Evolutionary conservation across 2,329 filamentous ascomycete species (phyloP).

Genomic region (Zymoseptoria tritici): DNA sequence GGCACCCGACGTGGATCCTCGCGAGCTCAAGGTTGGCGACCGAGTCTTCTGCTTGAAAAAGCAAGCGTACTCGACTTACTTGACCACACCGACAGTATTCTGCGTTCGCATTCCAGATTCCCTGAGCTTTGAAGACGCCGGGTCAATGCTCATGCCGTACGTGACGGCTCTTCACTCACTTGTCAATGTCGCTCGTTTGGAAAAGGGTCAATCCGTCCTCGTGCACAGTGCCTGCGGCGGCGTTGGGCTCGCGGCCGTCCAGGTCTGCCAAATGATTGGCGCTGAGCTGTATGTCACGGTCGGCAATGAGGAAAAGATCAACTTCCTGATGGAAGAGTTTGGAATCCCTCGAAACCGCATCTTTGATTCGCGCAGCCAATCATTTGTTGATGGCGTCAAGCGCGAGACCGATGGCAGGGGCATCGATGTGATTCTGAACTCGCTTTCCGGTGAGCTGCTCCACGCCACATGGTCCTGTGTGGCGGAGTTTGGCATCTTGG

Average conservation of each 20-base stretch:
- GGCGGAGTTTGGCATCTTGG: constrained; percentile 25
- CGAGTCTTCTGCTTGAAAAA: too few relatives aligned
- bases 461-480: constrained; percentile 22
- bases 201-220: too few relatives aligned
- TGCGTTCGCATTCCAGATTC: too few relatives aligned
- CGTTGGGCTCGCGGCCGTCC: constrained; percentile 23
- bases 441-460: constrained; percentile 21
- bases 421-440: constrained; percentile 30
- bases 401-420: constrained; percentile 22
- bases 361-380: constrained; percentile 23
- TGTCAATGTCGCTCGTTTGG: too few relatives aligned
- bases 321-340: constrained; percentile 15
- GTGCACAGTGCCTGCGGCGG: too few relatives aligned
- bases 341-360: constrained; percentile 24
- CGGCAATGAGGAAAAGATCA: constrained; percentile 17
- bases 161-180: too few relatives aligned
- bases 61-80: too few relatives aligned
- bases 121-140: too few relatives aligned
- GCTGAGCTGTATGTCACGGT: constrained; percentile 26
- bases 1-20: too few relatives aligned
- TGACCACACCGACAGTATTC: too few relatives aligned
- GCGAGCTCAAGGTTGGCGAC: too few relatives aligned
- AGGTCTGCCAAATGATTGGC: constrained; percentile 17
- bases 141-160: too few relatives aligned
- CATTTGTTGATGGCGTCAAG: constrained; percentile 22